Percentiles rank a stretch among this genome's conserved stretches.
phyloP scores from a whole-genome alignment of 257 asterid species.

The Solanum infundibuliforme region DNA sequence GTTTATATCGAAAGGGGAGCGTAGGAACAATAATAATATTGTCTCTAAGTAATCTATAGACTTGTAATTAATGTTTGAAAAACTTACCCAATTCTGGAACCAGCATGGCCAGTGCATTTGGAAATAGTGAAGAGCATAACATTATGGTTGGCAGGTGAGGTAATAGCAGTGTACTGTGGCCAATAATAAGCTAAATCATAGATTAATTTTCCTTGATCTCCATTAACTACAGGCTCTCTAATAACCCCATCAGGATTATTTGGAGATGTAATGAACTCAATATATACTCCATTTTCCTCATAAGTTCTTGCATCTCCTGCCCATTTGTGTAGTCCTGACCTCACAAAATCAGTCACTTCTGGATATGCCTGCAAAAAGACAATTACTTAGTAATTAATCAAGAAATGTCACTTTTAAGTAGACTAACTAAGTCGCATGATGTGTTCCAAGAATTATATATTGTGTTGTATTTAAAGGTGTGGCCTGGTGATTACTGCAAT shows the following conservation, averaged over 20 bases:
- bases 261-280: too few species aligned
- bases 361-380: constrained; percentile 43
- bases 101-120: constrained; percentile 93
- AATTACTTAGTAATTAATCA: not conserved
- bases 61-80: not conserved
- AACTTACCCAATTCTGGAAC: constrained; percentile 76
- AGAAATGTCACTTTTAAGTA: not conserved
- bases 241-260: too few species aligned
- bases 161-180: constrained; percentile 80
- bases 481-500: too few species aligned
- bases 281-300: too few species aligned
- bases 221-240: too few species aligned
- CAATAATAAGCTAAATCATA: too few species aligned
- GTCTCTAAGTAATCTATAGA: too few species aligned
- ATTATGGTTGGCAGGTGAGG: constrained; percentile 46
- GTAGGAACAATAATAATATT: too few species aligned
- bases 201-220: too few species aligned
- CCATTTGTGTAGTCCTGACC: constrained; percentile 59
- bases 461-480: not conserved
- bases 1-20: too few species aligned
- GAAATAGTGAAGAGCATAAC: constrained; percentile 76
- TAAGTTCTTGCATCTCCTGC: constrained; percentile 44
- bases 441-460: not conserved
- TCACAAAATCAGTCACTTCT: constrained; percentile 38
- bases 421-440: not conserved